phyloP scores from a whole-genome alignment of 225 moss, liverwort and hornwort species.

The Pleurozium schreberi region DNA sequence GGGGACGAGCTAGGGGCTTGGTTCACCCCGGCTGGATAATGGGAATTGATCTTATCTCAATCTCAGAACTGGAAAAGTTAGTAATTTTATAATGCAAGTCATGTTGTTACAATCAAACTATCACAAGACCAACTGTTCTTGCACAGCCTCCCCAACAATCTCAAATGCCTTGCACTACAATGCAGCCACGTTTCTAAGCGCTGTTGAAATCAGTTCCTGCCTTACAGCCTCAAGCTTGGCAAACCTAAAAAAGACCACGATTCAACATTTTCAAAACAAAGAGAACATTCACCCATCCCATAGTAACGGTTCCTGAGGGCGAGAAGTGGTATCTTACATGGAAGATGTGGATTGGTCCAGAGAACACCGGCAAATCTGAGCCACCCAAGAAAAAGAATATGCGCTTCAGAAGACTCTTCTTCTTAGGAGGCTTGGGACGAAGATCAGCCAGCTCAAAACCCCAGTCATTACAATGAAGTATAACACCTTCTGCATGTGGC shows the following conservation, averaged over 20 bases:
- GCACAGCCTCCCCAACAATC: not conserved
- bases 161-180: not conserved
- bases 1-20: too few relatives aligned
- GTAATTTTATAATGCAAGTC: not conserved
- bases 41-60: not conserved
- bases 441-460: slow-evolving; percentile 56
- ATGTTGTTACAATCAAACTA: not conserved
- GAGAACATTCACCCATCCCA: not conserved
- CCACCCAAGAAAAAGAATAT: slow-evolving; percentile 17
- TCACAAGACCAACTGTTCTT: not conserved
- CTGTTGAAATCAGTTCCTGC: not conserved
- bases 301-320: not conserved
- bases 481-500: slow-evolving; percentile 59
- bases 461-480: slow-evolving; percentile 50
- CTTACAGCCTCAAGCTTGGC: not conserved
- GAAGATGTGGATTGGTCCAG: slow-evolving; percentile 73
- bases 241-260: not conserved
- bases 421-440: slow-evolving; percentile 16
- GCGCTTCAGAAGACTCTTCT: slow-evolving; percentile 25
- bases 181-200: not conserved
- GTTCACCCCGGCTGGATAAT: too few relatives aligned
- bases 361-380: slow-evolving; percentile 22
- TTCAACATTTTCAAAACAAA: not conserved
- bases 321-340: slow-evolving; percentile 38
- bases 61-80: not conserved